These are phyloP conservation scores for Dryadomyces quercus-mongolicae DNA, from an alignment of 2,329 filamentous ascomycete genomes.

Conservation along the genomic window DNA sequence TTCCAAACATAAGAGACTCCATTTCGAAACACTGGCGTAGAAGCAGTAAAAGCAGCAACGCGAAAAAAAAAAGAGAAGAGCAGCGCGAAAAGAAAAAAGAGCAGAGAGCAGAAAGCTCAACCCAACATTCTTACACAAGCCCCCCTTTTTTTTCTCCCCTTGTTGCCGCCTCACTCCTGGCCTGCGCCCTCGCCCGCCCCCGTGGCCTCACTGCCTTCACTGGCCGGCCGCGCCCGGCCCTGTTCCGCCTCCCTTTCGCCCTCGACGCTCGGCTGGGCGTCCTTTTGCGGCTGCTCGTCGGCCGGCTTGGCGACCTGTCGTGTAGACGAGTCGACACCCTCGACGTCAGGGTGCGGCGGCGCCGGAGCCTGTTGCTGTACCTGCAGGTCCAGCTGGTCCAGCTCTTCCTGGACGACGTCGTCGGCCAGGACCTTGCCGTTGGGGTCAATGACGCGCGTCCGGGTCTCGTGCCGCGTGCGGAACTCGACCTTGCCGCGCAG, in stretches of 20 bases:
- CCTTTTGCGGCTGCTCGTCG: slow-evolving; percentile 24
- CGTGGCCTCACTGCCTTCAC: slow-evolving; percentile 46
- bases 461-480: slow-evolving; percentile 91
- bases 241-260: slow-evolving; percentile 46
- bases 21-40: neutral
- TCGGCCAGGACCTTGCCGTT: slow-evolving; percentile 57
- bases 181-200: slow-evolving; percentile 40
- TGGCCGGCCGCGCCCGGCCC: slow-evolving; percentile 47
- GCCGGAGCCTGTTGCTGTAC: slow-evolving; percentile 18
- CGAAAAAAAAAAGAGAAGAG: neutral
- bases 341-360: slow-evolving; percentile 48
- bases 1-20: neutral
- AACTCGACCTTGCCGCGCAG: slow-evolving; percentile 91
- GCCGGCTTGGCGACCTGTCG: slow-evolving; percentile 18
- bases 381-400: neutral
- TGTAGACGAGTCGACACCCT: slow-evolving; percentile 49
- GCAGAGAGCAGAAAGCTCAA: too few relatives aligned
- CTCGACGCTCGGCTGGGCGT: slow-evolving; percentile 38
- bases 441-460: slow-evolving; percentile 70
- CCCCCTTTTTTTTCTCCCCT: neutral
- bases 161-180: neutral
- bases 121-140: too few relatives aligned
- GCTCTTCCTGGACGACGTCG: slow-evolving; percentile 18
- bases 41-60: neutral
- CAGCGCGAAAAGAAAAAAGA: neutral